These are phyloP conservation scores for Boletus subparvulus DNA, from an alignment of 768 basidiomycete genomes.

Conservation along the genomic window DNA sequence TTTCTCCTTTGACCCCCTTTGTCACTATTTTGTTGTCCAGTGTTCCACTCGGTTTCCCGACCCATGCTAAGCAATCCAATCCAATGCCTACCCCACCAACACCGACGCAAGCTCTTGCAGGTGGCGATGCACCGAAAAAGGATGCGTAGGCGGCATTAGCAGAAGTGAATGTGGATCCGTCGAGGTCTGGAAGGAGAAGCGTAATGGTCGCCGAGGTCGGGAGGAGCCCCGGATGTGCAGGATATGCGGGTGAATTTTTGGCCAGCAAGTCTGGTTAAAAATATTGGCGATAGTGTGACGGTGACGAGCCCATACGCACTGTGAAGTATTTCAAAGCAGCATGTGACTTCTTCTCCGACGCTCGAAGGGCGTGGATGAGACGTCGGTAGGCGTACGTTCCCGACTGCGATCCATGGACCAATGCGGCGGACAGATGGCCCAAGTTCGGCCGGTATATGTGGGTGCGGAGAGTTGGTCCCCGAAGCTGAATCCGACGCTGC, in stretches of 20 bases:
- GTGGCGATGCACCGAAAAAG: conserved; percentile 90
- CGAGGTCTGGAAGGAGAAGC: conserved; percentile 79
- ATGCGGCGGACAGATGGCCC: conserved; percentile 25
- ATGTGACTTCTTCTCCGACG: conserved; percentile 68
- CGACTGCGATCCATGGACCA: conserved; percentile 70
- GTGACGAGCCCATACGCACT: conserved; percentile 41
- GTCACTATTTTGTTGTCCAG: conserved; percentile 10
- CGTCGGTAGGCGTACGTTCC: conserved; percentile 45
- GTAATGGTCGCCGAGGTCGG: conserved; percentile 60
- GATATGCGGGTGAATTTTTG: conserved; percentile 37
- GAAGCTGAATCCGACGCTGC: neutral
- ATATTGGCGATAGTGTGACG: neutral
- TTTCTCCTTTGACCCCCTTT: conserved; percentile 27
- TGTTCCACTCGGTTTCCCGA: conserved; percentile 11
- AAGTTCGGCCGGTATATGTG: neutral
- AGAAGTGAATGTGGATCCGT: conserved; percentile 55
- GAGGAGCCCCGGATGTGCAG: conserved; percentile 28
- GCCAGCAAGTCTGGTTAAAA: conserved; percentile 49
- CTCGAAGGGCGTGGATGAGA: conserved; percentile 47
- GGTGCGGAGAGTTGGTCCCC: neutral
- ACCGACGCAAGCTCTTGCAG: conserved; percentile 91
- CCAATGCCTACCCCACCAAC: conserved; percentile 60
- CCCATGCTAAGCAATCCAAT: conserved; percentile 82
- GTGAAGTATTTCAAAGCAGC: conserved; percentile 64
- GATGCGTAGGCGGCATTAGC: conserved; percentile 78